Base-by-base conservation (phyloP, 2,329 filamentous ascomycete species). In the Pseudocercospora cruenta region DNA sequence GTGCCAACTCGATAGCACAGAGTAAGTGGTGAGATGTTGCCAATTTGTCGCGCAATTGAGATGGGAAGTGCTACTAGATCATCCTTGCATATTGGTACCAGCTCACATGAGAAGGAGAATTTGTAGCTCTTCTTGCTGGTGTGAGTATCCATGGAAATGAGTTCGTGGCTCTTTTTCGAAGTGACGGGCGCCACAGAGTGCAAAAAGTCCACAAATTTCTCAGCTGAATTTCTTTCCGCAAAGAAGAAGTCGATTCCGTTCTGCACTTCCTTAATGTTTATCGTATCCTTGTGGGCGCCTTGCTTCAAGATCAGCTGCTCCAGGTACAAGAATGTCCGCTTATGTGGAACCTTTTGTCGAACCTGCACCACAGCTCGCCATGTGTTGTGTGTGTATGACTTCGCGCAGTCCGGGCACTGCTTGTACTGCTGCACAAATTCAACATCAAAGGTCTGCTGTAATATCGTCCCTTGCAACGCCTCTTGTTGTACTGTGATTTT, bases 161-260 rank as follows among this genome's bases (percentile, higher is more conserved):
- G 86, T 78, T 97, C 92, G 76, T 96, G 90, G n/a, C 90, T 91
- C 74, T 94, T 92, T 82, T 95, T 96, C 71, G 88, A 84, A 72
- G 89, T 88, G 66, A 93, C 86, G 0, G 95, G 93, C 0, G 89
- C 87, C 14, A 96, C 90, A 0, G 93, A 94, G 72, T 88, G 88
- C 68, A 97, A 83, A 78, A 97, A 96, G 79, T 98, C 94, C 67
- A 96, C 88, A 78, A 97, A 94, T 75, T 92, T 93, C 76, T 96
- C 93, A 7, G 94, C 94, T 73, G 96, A 91, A 76, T 97, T 99
- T 74, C 92, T 86, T 65, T 91, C 89, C 0, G 92, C 87, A 76
- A 95, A 99, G 85, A 90, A 99, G 79, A 99, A 99, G 78, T 99
- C 95, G 66, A 99, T 89, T 1, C 95, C 95, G 73, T 97, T 93